phyloP scores from a whole-genome alignment of 805 yeast species.

The Candida odintsovae region DNA sequence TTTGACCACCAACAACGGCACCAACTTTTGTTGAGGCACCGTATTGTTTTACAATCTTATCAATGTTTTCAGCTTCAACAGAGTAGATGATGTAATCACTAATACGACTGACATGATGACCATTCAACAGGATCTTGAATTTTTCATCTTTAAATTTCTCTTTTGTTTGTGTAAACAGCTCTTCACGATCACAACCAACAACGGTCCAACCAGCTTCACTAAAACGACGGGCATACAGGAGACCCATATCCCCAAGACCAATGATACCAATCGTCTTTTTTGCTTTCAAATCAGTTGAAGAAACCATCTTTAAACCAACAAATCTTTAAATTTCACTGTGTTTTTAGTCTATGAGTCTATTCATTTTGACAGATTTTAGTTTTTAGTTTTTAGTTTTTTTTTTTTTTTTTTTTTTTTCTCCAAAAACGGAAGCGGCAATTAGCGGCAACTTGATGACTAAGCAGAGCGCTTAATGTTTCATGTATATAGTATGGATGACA shows the following conservation, averaged over 20 bases:
- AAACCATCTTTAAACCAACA: background rate
- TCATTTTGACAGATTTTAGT: background rate
- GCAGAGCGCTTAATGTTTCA: no score
- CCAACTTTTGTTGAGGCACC: slow-evolving; percentile 88
- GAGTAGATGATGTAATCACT: slow-evolving; percentile 84
- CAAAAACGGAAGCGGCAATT: no score
- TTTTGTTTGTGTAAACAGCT: slow-evolving; percentile 41
- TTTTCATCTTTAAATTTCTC: slow-evolving; percentile 34
- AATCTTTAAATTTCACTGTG: background rate
- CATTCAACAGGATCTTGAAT: slow-evolving; percentile 64
- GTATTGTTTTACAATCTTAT: slow-evolving; percentile 61
- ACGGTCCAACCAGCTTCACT: slow-evolving; percentile 84
- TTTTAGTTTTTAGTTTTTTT: no score
- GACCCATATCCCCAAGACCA: slow-evolving; percentile 97
- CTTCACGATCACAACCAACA: slow-evolving; percentile 82
- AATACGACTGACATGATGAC: slow-evolving; percentile 74
- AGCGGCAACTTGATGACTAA: no score
- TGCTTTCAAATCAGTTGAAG: slow-evolving; percentile 28
- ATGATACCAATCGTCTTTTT: slow-evolving; percentile 76
- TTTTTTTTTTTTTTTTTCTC: background rate
- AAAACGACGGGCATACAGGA: slow-evolving; percentile 73
- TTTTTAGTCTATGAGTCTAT: background rate
- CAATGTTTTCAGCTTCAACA: slow-evolving; percentile 87
- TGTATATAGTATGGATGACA: no score
- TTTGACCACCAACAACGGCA: slow-evolving; percentile 96